Base-by-base conservation (phyloP, 805 yeast genomes). In the Candida tibetensis region DNA sequence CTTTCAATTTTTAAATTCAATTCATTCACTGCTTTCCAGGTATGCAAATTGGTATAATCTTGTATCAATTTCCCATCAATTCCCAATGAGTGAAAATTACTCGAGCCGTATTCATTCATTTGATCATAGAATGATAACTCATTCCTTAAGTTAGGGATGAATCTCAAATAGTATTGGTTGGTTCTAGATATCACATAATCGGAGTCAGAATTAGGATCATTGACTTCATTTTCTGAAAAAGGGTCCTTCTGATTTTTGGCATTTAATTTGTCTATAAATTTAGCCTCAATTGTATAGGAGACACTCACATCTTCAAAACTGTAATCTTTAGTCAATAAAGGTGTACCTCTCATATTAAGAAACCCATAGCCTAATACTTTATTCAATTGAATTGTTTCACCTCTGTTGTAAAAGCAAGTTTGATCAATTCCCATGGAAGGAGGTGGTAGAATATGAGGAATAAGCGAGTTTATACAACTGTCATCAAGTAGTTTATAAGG, bases 281-380 rank as follows among this genome's bases (percentile, higher is more conserved):
- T 71, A n/a, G 79, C 77, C 41, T 74, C 79, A 14, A 80, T 64
- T 2, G 75, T 63, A 49, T 79, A 79, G 19, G 72, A 60, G 12
- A 78, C 57, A 28, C 79, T 73, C 17, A 72, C 41, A 37, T 66
- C 66, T 3, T 71, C 76, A 21, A 58, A 56, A 6, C 67, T 49
- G 30, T 67, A 57, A 56, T 80, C 85, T 9, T 58, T 60, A 2
- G 76, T 71, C 38, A 71, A 53, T 3, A 80, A 55, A 1, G 85
- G 84, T 0, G 78, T 67, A 1, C 84, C 85, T 26, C 66, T 47
- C 1, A 60, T 50, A n/a, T 64, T 63, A 9, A 72, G 48, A 42
- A 74, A 71, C 6, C 82, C 85, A 52, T 79, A 80, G 0, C 85
- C 84, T 21, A 77, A 55, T 0, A 66, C 59, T 29, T 66, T 63